These are phyloP conservation scores for Hypomyces rosellus DNA, from an alignment of 2,329 filamentous ascomycete genomes.

Conservation along the genomic window DNA sequence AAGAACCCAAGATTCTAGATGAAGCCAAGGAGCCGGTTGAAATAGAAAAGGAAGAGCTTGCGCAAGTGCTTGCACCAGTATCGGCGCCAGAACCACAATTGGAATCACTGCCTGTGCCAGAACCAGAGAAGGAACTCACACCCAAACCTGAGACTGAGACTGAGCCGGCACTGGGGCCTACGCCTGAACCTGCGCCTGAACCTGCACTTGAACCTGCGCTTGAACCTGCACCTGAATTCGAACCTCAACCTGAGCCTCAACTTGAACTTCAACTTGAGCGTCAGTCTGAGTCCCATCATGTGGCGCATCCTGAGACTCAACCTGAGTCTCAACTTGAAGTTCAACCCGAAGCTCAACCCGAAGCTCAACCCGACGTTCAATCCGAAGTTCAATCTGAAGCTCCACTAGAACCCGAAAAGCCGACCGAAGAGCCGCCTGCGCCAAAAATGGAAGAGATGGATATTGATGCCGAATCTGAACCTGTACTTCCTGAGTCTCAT, in stretches of 20 bases:
- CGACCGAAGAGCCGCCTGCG: constrained; percentile 18
- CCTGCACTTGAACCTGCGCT: too few species aligned
- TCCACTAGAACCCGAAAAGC: background rate
- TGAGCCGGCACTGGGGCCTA: too few species aligned
- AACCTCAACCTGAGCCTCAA: too few species aligned
- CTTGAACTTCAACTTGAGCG: too few species aligned
- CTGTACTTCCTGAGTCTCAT: background rate
- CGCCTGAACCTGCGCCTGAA: too few species aligned
- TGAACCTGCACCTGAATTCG: too few species aligned
- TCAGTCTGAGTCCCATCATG: too few species aligned
- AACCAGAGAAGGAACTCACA: background rate
- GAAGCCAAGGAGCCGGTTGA: background rate
- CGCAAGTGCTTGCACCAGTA: background rate
- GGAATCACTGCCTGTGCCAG: background rate
- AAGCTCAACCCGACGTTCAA: background rate
- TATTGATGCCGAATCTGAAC: constrained; percentile 21
- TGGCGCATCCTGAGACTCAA: background rate
- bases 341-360: background rate
- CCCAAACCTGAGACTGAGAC: background rate
- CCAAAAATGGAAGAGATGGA: constrained; percentile 39
- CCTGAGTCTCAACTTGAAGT: background rate
- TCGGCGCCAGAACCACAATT: background rate
- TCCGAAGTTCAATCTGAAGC: background rate
- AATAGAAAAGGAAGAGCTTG: background rate
- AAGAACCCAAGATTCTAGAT: background rate